Evolutionary conservation across 768 basidiomycete species (phyloP), one percentile per base, ranked within the genome.

Genomic region (Amanita jacksonii): DNA sequence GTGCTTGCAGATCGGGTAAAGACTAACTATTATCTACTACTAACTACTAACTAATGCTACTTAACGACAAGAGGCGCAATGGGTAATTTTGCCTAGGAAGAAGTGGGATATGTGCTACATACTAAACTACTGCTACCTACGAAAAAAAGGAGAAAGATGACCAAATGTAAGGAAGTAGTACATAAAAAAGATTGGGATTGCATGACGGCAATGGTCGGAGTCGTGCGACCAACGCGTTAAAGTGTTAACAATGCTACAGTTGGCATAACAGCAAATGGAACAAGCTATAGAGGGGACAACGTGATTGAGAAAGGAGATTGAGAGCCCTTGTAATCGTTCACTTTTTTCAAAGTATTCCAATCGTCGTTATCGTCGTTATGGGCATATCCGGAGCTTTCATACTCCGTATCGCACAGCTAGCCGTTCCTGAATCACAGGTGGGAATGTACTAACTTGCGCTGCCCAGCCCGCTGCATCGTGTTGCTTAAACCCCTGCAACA

Each of bases 381-480:
- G 5, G 31, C 23, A 13, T 7, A n/a, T 47, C 20, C 32, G 15
- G 20, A 22, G 34, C 16, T 38, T 42, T 61, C 68, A 94, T 38
- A 98, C 89, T 51, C 81, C 81, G 56, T 98, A 99, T 36, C 91
- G 83, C 53, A 81, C 68, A 8, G 81, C 77, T 34, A 99, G 72
- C 41, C 92, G 81, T 56, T 92, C 81, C 62, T 86, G 85, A 52
- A 98, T 92, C 13, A 75, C 76, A 16, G 85, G 85, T 24, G 94
- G 96, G 70, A 96, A 92, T 5, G 74, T 69, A 5, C 80, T 62
- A 35, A 91, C 78, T 58, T 91, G 87, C 3, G 79, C 77, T 22
- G 77, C 74, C 96, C 96, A 99, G 9, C 82, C 84, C 25, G 77
- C 72, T 31, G 82, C 78, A 51, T 90, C 80, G 60, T 92, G 87